Conservation (phyloP, 371 early-diverging fungal genomes). For the Thermomucor indicae-seudaticae region DNA sequence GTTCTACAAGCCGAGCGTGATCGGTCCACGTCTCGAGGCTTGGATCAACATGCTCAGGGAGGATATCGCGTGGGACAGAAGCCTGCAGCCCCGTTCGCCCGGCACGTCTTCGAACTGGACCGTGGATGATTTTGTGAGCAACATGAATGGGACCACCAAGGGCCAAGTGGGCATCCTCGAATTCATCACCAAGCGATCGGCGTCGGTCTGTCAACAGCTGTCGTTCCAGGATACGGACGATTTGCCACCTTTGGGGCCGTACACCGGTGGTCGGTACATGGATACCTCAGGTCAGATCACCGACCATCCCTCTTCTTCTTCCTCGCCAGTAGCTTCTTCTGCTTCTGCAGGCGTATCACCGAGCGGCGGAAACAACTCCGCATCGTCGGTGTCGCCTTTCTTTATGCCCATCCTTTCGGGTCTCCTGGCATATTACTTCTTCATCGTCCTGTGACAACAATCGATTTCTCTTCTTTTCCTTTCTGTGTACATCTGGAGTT, state of each 20-base stretch:
- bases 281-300: slow-evolving; percentile 21
- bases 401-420: no score
- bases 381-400: no score
- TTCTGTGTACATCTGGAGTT: no score
- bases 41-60: slow-evolving; percentile 47
- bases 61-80: slow-evolving; percentile 51
- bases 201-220: slow-evolving; percentile 26
- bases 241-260: slow-evolving; percentile 29
- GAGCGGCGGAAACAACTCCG: not conserved
- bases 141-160: slow-evolving; percentile 24
- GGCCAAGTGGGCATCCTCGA: slow-evolving; percentile 20
- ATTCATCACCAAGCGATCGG: slow-evolving; percentile 30
- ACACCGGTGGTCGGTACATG: slow-evolving; percentile 23
- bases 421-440: no score
- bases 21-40: slow-evolving; percentile 43
- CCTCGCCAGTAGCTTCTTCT: no score
- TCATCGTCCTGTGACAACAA: no score
- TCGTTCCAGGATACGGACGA: slow-evolving; percentile 34
- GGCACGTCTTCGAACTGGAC: slow-evolving; percentile 38
- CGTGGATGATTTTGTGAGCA: slow-evolving; percentile 33
- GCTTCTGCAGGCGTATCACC: no score
- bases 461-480: no score
- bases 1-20: slow-evolving; percentile 49
- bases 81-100: slow-evolving; percentile 32
- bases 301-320: not conserved